Base-by-base conservation (phyloP, 768 basidiomycete genomes). In the Phylloporus rhodoxanthus region DNA sequence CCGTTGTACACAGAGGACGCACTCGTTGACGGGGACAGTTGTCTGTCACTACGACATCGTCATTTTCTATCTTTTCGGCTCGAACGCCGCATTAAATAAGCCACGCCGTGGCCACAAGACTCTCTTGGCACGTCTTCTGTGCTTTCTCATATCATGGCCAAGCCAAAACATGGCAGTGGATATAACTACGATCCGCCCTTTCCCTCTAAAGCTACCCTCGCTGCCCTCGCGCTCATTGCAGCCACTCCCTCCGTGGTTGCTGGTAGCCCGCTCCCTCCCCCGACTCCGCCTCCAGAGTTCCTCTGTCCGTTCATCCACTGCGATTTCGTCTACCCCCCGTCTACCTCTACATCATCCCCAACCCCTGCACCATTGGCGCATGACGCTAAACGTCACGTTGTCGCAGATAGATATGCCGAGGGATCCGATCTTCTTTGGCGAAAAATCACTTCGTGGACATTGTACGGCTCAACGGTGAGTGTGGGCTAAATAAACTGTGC, bases 381-480 rank as follows among this genome's bases (percentile, higher is more conserved):
- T 0, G 36, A 17, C 17, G 5, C 57, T 32, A 41, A 44, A 28
- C 48, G 25, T 14, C 14, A 19, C 4, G 29, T 60, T 47, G 49
- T 87, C n/a, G 80, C 85, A 23, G 75, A 78, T 59, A 79, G 69
- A 59, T 87, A 74, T 62, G 66, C 70, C 33, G 60, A 71, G 55
- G 79, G 70, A n/a, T 32, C 65, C 10, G 81, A 84, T 68, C 79
- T 76, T 4, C 56, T 70, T 47, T 87, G 84, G 84, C 73, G 75
- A 37, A 78, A 73, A 61, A 71, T 76, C 2, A 68, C 71, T 8
- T 56, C 61, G 23, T 87, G 82, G 69, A 77, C 81, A 11, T 67
- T 87, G 33, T 86, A 82, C 57, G 86, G 87, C n/a, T 82, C 81
- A n/a, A 78, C 81, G 13, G 71, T 83, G 33, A 78, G 83, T 60